Base-by-base conservation (phyloP, 1,284 basidiomycete species). In the Puccinia hordei region DNA sequence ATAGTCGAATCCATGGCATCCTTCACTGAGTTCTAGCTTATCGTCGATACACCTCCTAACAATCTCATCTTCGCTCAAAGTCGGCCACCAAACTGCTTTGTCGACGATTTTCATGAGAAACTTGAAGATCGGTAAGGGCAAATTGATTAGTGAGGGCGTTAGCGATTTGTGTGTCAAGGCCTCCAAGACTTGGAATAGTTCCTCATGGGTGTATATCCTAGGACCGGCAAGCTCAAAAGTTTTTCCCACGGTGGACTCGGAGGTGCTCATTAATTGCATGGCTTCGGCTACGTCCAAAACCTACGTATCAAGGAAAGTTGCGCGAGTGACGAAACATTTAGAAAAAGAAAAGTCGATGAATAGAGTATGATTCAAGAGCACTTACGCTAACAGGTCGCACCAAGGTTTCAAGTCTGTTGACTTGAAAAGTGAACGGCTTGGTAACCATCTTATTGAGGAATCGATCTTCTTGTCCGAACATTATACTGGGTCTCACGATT, bases 391-490 rank as follows among this genome's bases (percentile, higher is more conserved):
- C 78, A 38, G 78, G 78, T 55, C 59, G 51, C 19, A 77, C 69
- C 74, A 74, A 41, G 49, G 66, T 81, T 27, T 82, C 49, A n/a
- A 73, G 63, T 33, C 61, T 65, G 80, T 80, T 80, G 24, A 80
- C 71, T 10, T 80, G 68, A 51, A 73, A 71, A 73, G 24, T 53
- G 24, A 57, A 49, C 61, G 57, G 89, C 92, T 87, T 86, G 94
- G 93, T 88, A 71, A 94, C 92, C 86, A 98, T 93, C 86, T 93
- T 94, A 87, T 94, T 97, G 84, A 99, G 87, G 78, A 99, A 87
- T 86, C 92, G 93, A 88, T 99, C 96, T 87, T 99, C 97, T 85
- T 92, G 91, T 19, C 96, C 96, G 86, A 89, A 99, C 90, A 98
- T 90, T 51, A 89, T 86, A 8, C 90, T 90, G 59, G 97, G 97